These are phyloP conservation scores for Coemansia sp. DNA, from an alignment of 192 early-diverging fungal genomes.

Conservation along the genomic window DNA sequence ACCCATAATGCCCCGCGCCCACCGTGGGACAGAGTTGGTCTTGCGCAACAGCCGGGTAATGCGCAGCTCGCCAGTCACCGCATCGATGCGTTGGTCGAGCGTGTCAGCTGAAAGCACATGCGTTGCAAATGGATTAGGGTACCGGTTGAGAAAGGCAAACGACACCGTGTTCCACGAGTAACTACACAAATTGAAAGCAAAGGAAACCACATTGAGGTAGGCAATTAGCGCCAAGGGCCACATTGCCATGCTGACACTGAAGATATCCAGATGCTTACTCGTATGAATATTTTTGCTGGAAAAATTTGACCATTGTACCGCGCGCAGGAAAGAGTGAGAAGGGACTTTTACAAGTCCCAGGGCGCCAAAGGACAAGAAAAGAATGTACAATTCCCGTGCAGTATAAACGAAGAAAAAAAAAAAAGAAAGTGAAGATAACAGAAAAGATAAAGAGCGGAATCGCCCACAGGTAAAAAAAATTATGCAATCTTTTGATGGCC, in stretches of 20 bases:
- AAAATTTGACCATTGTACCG: constrained; percentile 77
- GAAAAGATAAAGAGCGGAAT: not conserved
- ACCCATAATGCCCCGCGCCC: constrained; percentile 80
- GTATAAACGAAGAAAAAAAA: not conserved
- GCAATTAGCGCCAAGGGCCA: not conserved
- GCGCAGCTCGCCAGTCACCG: constrained; percentile 74
- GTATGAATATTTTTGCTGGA: constrained; percentile 75
- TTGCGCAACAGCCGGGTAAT: constrained; percentile 92
- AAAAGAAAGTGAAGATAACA: not conserved
- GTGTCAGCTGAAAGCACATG: constrained; percentile 95
- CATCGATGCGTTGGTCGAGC: constrained; percentile 83
- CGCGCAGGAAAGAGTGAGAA: not conserved
- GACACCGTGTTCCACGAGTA: constrained; percentile 85
- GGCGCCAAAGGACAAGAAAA: constrained; percentile 1
- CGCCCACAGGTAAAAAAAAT: not conserved
- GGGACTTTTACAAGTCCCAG: not conserved
- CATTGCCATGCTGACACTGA: not conserved
- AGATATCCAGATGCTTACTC: constrained; percentile 56
- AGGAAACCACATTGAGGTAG: not conserved
- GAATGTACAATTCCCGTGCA: not conserved
- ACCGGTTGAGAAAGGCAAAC: constrained; percentile 88
- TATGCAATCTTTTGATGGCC: not conserved
- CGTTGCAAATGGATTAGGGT: constrained; percentile 96
- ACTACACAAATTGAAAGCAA: constrained; percentile 24
- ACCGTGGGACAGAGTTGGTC: constrained; percentile 82